Percentiles rank a stretch among this genome's conserved stretches.
These are phyloP conservation scores for Grosmannia penicillata DNA, from an alignment of 2,329 filamentous ascomycete species.

Conservation along the genomic window DNA sequence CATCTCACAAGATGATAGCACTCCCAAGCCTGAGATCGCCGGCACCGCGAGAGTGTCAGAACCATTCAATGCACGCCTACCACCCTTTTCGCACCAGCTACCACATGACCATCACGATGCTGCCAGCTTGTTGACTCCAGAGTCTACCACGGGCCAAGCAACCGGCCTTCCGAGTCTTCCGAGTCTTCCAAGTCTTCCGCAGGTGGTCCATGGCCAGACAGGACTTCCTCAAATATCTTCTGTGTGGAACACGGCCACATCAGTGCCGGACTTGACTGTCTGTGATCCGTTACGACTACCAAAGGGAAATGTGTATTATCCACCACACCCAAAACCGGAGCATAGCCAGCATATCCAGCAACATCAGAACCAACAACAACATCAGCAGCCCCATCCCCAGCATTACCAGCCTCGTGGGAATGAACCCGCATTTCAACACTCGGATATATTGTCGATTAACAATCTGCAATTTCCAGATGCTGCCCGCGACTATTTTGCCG, in stretches of 20 bases:
- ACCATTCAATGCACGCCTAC: neutral
- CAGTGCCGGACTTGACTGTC: neutral
- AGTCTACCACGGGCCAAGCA: constrained; percentile 16
- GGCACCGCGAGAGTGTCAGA: neutral
- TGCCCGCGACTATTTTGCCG: constrained; percentile 29
- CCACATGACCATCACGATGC: constrained; percentile 28
- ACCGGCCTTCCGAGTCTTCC: too few relatives aligned
- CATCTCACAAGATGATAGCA: too few relatives aligned
- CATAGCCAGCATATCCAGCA: too few relatives aligned
- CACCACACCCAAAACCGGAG: too few relatives aligned
- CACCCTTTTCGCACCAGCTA: constrained; percentile 11
- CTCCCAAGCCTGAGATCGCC: too few relatives aligned
- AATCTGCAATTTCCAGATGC: constrained; percentile 21
- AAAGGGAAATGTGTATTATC: too few relatives aligned
- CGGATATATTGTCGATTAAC: neutral
- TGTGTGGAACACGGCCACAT: neutral
- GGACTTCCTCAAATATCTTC: neutral
- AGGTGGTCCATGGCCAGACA: neutral
- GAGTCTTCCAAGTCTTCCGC: neutral
- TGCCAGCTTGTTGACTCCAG: constrained; percentile 27
- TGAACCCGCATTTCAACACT: neutral
- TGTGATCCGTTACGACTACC: too few relatives aligned
- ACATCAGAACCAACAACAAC: too few relatives aligned
- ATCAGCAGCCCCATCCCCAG: neutral
- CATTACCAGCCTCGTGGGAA: neutral